Conservation (phyloP, 129 eudicot species). For the Rutidosis leptorrhynchoides region DNA sequence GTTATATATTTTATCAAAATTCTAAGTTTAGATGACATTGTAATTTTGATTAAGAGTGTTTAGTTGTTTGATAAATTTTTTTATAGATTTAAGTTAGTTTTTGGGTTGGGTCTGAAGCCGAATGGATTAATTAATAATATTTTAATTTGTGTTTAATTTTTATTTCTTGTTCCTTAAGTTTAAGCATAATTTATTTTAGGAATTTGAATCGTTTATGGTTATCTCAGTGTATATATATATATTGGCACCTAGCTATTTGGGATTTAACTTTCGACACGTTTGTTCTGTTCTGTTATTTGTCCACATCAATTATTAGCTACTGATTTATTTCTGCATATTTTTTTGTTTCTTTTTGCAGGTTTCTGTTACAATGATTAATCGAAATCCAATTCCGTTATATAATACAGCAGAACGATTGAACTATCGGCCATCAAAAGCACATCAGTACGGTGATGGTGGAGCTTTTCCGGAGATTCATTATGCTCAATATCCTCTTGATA, state of each 20-base stretch:
- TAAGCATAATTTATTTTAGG: too few species aligned
- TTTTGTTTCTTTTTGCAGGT: not conserved
- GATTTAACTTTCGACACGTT: too few species aligned
- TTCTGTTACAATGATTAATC: conserved; percentile 42
- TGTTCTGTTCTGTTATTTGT: too few species aligned
- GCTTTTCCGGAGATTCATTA: conserved; percentile 89
- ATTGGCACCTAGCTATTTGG: too few species aligned
- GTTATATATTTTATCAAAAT: not conserved
- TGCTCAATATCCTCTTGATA: conserved; percentile 88
- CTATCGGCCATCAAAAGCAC: conserved; percentile 69
- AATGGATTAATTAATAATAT: too few species aligned
- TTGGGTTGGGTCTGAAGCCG: too few species aligned
- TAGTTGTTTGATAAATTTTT: not conserved
- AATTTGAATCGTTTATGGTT: too few species aligned
- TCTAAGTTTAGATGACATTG: not conserved
- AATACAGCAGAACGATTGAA: conserved; percentile 55
- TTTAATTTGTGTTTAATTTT: too few species aligned
- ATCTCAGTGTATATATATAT: too few species aligned
- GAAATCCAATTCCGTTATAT: conserved; percentile 51
- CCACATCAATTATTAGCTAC: too few species aligned
- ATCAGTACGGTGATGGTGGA: conserved; percentile 95
- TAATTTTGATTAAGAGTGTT: not conserved
- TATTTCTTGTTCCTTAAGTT: too few species aligned
- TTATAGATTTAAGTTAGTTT: too few species aligned
- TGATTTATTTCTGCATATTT: not conserved